These are phyloP conservation scores for Rhizomucor pusillus DNA, from an alignment of 371 early-diverging fungal genomes.

Conservation along the genomic window DNA sequence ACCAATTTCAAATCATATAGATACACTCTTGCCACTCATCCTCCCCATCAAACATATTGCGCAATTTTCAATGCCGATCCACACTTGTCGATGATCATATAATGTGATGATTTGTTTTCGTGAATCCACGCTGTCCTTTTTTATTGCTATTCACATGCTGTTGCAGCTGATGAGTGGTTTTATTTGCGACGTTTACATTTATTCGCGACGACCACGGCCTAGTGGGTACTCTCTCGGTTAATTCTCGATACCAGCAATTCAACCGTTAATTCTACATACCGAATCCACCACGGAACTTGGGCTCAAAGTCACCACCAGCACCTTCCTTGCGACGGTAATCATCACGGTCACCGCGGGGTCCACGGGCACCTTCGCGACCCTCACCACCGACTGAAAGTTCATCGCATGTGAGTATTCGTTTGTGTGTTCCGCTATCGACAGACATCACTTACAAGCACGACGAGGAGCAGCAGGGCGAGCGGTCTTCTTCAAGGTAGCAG, in stretches of 20 bases:
- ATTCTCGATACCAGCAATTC: not conserved
- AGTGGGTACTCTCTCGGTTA: not conserved
- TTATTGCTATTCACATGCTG: no score
- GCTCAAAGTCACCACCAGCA: slow-evolving; percentile 90
- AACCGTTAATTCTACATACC: slow-evolving; percentile 38
- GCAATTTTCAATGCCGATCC: no score
- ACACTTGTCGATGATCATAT: no score
- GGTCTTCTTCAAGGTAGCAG: slow-evolving; percentile 95
- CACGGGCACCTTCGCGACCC: slow-evolving; percentile 56
- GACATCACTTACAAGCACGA: slow-evolving; percentile 53
- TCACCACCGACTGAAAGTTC: slow-evolving; percentile 30
- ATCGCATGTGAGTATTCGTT: not conserved
- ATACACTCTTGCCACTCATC: no score
- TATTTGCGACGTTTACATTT: slow-evolving; percentile 11
- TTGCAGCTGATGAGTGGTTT: no score
- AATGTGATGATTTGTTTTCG: no score
- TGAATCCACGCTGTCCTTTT: no score
- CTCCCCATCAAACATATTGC: no score
- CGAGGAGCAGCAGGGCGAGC: slow-evolving; percentile 72
- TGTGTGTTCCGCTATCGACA: not conserved
- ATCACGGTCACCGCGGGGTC: slow-evolving; percentile 73
- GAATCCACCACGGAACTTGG: slow-evolving; percentile 90
- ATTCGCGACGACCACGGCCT: slow-evolving; percentile 52
- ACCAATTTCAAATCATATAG: no score
- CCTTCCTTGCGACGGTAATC: slow-evolving; percentile 94